Base-by-base conservation (phyloP, 192 early-diverging fungal genomes). In the Mortierella alpina region DNA sequence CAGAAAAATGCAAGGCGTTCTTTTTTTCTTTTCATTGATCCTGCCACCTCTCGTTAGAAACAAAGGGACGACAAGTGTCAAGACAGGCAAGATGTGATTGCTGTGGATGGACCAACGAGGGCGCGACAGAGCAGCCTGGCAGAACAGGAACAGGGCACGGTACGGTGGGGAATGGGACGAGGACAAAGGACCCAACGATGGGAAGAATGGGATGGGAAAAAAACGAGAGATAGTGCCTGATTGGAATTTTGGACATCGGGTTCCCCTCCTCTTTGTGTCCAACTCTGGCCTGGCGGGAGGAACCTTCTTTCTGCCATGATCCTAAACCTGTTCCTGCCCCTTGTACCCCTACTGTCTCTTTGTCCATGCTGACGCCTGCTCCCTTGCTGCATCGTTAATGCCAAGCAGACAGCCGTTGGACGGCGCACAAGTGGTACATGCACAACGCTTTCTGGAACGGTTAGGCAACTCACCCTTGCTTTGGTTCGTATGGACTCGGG, bases 181-280 rank as follows among this genome's bases (percentile, higher is more conserved):
- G 39, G 50, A 42, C 31, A 31, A 31, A 31, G 31, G 31, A 31
- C 31, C 31, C 22, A 22, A 31, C 42, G 45, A 48, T 58, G 54
- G 66, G 55, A 68, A 59, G 55, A 31, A 68, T 68, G 66, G 55
- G 66, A 68, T 50, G 65, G 65, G 54, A 67, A 67, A 57, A 67
- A 67, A 7, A 5, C 11, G 22, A 55, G 53, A 31, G 31, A 31
- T 31, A 31, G 31, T 31, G 31, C 31, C 31, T 31, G 31, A 31
- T 31, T 31, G 31, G 31, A 55, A 55, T 13, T 13, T 20, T 8
- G 53, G 53, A 12, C 18, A 20, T 18, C 22, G 8, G 15, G 15
- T 55, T 55, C 22, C 53, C n/a, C n/a, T 18, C 14, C 53, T 55
- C 18, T 20, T 55, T 13, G 11, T 55, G 7, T 15, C 53, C 22